Conservation (phyloP, 768 basidiomycete genomes). For the Rhizopogon roseolus region DNA sequence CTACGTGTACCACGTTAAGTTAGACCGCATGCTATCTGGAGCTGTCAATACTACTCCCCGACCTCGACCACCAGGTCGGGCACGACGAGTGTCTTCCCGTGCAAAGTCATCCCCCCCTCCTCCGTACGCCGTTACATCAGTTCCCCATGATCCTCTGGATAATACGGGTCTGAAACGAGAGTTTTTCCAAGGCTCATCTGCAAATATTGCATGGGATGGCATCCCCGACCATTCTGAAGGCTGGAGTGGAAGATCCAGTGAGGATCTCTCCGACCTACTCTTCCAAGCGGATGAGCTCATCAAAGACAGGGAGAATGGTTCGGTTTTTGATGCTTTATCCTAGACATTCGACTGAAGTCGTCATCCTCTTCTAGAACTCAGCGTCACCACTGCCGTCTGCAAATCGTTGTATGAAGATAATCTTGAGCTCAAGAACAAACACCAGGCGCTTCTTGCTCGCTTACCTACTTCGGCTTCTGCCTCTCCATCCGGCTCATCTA, state of each 20-base stretch:
- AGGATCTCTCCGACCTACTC: slow-evolving; percentile 67
- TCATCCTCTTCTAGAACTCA: slow-evolving; percentile 47
- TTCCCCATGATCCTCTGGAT: slow-evolving; percentile 22
- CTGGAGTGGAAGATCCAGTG: slow-evolving; percentile 66
- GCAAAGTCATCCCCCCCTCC: slow-evolving; percentile 45
- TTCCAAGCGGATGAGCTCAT: slow-evolving; percentile 72
- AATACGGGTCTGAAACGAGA: slow-evolving; percentile 26
- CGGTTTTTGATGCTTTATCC: slow-evolving; percentile 19
- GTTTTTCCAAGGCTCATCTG: slow-evolving; percentile 14
- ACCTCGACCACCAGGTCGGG: slow-evolving; percentile 70
- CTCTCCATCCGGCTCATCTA: slow-evolving; percentile 20
- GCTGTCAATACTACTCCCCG: slow-evolving; percentile 32
- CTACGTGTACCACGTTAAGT: slow-evolving; percentile 16
- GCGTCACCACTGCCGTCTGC: slow-evolving; percentile 60
- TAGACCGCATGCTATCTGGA: slow-evolving; percentile 34
- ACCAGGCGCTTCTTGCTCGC: slow-evolving; percentile 65
- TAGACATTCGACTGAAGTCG: slow-evolving; percentile 1
- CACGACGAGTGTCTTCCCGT: slow-evolving; percentile 42
- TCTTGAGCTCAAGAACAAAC: slow-evolving; percentile 61
- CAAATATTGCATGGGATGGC: slow-evolving; percentile 20
- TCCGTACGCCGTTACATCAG: slow-evolving; percentile 47
- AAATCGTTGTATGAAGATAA: slow-evolving; percentile 70
- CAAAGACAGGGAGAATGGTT: slow-evolving; percentile 72
- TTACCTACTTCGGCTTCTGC: slow-evolving; percentile 42
- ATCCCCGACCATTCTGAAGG: slow-evolving; percentile 26